A percentile compares a stretch with the other conserved stretches of the same genome.
Evolutionary conservation across 352 stramenopile genomes (phyloP).

Genomic region (Phytophthora ohioensis): DNA sequence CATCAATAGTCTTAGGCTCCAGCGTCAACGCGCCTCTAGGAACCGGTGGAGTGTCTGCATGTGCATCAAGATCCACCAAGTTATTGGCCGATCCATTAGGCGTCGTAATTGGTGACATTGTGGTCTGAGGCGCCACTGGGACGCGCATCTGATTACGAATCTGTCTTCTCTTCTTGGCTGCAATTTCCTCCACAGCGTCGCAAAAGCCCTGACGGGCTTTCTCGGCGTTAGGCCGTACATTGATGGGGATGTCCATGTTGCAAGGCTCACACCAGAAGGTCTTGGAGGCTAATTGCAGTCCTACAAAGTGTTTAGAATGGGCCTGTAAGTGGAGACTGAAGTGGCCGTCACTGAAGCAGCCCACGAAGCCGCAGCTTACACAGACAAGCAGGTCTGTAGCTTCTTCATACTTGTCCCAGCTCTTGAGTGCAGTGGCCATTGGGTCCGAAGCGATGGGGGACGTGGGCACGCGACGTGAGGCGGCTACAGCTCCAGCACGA

Average conservation of each 20-base stretch:
- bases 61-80: slow-evolving; percentile 18
- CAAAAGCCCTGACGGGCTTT: slow-evolving; percentile 49
- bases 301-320: slow-evolving; percentile 71
- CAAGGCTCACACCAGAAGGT: slow-evolving; percentile 71
- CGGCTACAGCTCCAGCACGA: neutral
- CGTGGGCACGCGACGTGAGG: neutral
- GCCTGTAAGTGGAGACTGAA: slow-evolving; percentile 59
- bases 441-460: neutral
- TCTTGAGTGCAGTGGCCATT: slow-evolving; percentile 22
- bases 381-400: slow-evolving; percentile 61
- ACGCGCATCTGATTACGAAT: slow-evolving; percentile 32
- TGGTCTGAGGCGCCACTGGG: slow-evolving; percentile 4
- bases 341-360: slow-evolving; percentile 61
- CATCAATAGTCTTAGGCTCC: slow-evolving; percentile 9
- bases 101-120: slow-evolving; percentile 32
- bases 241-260: slow-evolving; percentile 50
- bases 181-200: slow-evolving; percentile 56
- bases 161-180: slow-evolving; percentile 54
- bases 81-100: slow-evolving; percentile 32
- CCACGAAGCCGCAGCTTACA: slow-evolving; percentile 69
- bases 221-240: slow-evolving; percentile 49
- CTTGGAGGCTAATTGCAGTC: slow-evolving; percentile 53
- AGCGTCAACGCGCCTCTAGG: slow-evolving; percentile 16
- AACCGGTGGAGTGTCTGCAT: slow-evolving; percentile 21
- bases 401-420: slow-evolving; percentile 43